Percentiles rank a stretch among this genome's conserved stretches.
Evolutionary conservation across 2,329 filamentous ascomycete species (phyloP).

Genomic region (Pochonia chlamydosporia): DNA sequence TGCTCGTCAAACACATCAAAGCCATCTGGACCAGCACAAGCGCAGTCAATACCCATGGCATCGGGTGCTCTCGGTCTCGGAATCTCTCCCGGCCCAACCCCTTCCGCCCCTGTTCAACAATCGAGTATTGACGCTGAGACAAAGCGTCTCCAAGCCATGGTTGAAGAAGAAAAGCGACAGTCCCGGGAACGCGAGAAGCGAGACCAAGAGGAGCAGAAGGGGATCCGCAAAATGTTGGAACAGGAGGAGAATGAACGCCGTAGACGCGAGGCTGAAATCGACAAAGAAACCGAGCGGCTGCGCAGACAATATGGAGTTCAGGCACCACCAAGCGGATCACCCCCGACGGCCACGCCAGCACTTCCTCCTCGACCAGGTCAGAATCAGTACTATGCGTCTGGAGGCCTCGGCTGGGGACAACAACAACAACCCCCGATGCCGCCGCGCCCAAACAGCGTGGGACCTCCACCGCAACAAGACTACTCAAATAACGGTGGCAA

Average conservation of each 20-base stretch:
- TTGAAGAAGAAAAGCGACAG: slow-evolving; percentile 43
- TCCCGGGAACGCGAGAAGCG: slow-evolving; percentile 50
- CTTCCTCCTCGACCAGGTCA: slow-evolving; percentile 25
- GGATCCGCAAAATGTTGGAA: slow-evolving; percentile 61
- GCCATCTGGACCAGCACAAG: slow-evolving; percentile 20
- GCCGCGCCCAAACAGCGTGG: slow-evolving; percentile 42
- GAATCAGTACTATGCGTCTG: slow-evolving; percentile 6
- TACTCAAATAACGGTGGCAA: slow-evolving; percentile 6
- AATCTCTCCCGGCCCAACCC: slow-evolving; percentile 10
- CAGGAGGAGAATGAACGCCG: slow-evolving; percentile 56
- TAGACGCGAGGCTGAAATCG: slow-evolving; percentile 53
- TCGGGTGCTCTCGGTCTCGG: slow-evolving; percentile 32
- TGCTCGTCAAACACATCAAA: neutral
- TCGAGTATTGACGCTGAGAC: slow-evolving; percentile 68
- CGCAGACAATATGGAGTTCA: slow-evolving; percentile 60
- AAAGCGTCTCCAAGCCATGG: slow-evolving; percentile 56
- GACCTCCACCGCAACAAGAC: slow-evolving; percentile 24
- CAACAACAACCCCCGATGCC: slow-evolving; percentile 31
- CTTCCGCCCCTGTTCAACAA: slow-evolving; percentile 18
- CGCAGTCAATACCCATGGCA: slow-evolving; percentile 11
- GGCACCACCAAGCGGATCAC: slow-evolving; percentile 31
- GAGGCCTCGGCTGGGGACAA: slow-evolving; percentile 16
- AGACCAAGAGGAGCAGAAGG: slow-evolving; percentile 46
- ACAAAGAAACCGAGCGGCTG: slow-evolving; percentile 79
- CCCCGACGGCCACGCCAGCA: slow-evolving; percentile 21